Evolutionary conservation across 2,329 filamentous ascomycete genomes (phyloP).

Genomic region (Talaromyces amestolkiae): DNA sequence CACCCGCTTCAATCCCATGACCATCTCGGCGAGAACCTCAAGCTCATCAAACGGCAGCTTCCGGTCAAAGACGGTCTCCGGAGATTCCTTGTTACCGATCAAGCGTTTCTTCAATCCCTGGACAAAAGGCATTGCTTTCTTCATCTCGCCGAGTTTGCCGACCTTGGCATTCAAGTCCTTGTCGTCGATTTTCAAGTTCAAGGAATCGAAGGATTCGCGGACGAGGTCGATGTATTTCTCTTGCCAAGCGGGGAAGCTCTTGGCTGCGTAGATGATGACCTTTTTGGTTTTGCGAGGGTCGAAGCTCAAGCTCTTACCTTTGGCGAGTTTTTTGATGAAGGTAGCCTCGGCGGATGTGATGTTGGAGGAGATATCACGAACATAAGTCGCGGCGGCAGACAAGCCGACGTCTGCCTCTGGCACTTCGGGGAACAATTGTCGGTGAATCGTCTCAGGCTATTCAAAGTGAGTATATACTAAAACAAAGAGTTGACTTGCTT

Average conservation of each 20-base stretch:
- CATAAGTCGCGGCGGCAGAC: constrained; percentile 77
- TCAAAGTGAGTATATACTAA: constrained; percentile 5
- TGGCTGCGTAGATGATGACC: constrained; percentile 79
- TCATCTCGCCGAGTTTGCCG: constrained; percentile 75
- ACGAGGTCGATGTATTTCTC: constrained; percentile 82
- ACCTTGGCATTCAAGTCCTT: constrained; percentile 77
- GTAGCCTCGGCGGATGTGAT: constrained; percentile 81
- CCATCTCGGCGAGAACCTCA: constrained; percentile 71
- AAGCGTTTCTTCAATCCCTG: constrained; percentile 83
- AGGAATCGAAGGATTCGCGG: constrained; percentile 64
- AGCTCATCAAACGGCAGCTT: constrained; percentile 86
- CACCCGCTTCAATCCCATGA: constrained; percentile 73
- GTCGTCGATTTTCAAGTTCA: constrained; percentile 66
- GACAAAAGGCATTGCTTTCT: constrained; percentile 97
- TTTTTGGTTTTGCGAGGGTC: constrained; percentile 91
- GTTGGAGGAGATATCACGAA: constrained; percentile 69
- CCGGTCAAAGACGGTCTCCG: constrained; percentile 71
- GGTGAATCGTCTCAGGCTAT: constrained; percentile 70
- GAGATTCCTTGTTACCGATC: constrained; percentile 62
- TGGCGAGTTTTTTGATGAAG: constrained; percentile 78
- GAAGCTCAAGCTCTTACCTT: constrained; percentile 81
- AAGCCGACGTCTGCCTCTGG: constrained; percentile 64
- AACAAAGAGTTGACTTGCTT: background rate
- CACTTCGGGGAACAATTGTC: constrained; percentile 70
- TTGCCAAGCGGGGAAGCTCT: constrained; percentile 85